phyloP scores from a whole-genome alignment of 345 rosid species.

The Sapria himalayana region DNA sequence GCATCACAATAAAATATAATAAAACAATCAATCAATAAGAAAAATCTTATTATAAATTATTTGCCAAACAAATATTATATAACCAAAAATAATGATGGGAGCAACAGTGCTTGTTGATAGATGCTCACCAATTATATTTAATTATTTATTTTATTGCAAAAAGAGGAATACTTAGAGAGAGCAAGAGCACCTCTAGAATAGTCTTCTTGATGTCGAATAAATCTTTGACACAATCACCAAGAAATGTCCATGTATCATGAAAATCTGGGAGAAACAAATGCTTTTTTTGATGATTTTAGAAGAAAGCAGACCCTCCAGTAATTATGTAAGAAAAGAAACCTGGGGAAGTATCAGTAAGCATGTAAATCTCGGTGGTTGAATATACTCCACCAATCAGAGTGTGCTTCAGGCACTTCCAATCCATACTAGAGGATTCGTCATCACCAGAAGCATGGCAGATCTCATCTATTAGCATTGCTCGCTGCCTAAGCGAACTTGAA shows the following conservation, averaged over 20 bases:
- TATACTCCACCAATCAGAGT: conserved; percentile 83
- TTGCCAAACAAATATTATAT: too few relatives aligned
- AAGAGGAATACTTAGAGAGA: too few relatives aligned
- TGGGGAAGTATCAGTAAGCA: conserved; percentile 81
- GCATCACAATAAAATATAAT: too few relatives aligned
- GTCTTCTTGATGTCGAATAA: conserved; percentile 76
- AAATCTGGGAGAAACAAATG: conserved; percentile 24
- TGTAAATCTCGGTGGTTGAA: conserved; percentile 84
- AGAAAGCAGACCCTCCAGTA: conserved; percentile 1
- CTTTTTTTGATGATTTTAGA: conserved; percentile 1
- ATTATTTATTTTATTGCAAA: too few relatives aligned
- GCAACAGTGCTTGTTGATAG: neutral
- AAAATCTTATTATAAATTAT: too few relatives aligned
- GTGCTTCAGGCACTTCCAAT: conserved; percentile 86
- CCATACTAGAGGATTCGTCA: conserved; percentile 45
- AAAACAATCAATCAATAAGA: too few relatives aligned
- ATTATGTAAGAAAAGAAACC: conserved; percentile 20
- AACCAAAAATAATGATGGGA: neutral
- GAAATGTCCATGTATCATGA: conserved; percentile 58
- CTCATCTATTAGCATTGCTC: conserved; percentile 77
- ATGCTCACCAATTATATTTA: too few relatives aligned
- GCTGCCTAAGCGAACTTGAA: conserved; percentile 69
- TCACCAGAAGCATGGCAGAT: conserved; percentile 74
- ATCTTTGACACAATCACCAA: conserved; percentile 70
- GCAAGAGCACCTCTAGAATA: conserved; percentile 54